phyloP scores from a whole-genome alignment of 306 rosid genomes.

The Begonia peltatifolia region DNA sequence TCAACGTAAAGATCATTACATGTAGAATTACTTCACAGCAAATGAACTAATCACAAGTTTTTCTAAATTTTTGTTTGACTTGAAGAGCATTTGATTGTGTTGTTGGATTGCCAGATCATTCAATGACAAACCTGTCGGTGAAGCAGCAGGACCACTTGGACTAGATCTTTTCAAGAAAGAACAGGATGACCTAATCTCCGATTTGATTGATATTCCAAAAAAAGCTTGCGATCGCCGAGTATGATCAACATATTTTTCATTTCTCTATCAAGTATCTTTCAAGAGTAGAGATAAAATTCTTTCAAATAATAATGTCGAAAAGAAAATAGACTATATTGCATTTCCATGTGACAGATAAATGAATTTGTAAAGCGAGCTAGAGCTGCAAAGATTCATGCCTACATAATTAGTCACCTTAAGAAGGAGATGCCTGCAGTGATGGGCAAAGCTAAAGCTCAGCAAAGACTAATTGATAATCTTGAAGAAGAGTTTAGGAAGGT shows the following conservation, averaged over 20 bases:
- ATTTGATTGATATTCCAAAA: conserved; percentile 73
- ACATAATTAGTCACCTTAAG: conserved; percentile 37
- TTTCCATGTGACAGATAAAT: conserved; percentile 22
- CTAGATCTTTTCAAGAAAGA: conserved; percentile 74
- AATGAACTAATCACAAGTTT: too few relatives aligned
- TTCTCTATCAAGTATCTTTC: too few relatives aligned
- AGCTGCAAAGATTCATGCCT: conserved; percentile 36
- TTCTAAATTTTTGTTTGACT: not conserved
- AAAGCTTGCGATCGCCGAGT: conserved; percentile 89
- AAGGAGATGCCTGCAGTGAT: conserved; percentile 45
- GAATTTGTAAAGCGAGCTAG: conserved; percentile 41
- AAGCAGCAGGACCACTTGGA: conserved; percentile 44
- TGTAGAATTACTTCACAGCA: too few relatives aligned
- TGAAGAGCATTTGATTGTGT: not conserved
- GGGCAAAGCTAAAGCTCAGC: conserved; percentile 35
- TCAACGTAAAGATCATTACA: too few relatives aligned
- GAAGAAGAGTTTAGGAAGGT: conserved; percentile 42
- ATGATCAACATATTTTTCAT: conserved; percentile 5
- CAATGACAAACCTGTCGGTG: conserved; percentile 58
- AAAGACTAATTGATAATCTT: conserved; percentile 33
- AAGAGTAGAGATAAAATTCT: too few relatives aligned
- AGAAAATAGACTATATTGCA: too few relatives aligned
- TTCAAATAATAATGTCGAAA: too few relatives aligned
- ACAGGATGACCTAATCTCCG: conserved; percentile 63
- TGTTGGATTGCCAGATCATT: conserved; percentile 37